Percentiles rank a stretch among this genome's conserved stretches.
Evolutionary conservation across 2,329 filamentous ascomycete genomes (phyloP).

Genomic region (Alternaria gaisen): DNA sequence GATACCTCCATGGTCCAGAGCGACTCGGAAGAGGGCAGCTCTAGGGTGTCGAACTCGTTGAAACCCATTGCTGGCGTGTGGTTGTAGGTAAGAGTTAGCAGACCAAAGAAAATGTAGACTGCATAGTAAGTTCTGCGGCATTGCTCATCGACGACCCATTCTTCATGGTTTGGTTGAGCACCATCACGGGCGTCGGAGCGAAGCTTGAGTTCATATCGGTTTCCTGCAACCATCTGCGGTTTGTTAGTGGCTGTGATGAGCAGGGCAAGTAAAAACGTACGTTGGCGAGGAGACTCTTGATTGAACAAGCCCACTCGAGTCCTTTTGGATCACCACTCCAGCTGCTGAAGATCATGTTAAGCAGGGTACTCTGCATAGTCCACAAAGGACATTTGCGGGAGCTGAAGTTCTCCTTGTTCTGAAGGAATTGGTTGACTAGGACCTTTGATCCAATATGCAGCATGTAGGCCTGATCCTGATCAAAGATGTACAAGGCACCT

Average conservation of each 20-base stretch:
- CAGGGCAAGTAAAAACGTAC: neutral
- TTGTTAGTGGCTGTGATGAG: neutral
- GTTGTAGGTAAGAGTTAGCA: slow-evolving; percentile 95
- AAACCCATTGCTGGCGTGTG: slow-evolving; percentile 98
- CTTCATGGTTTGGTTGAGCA: slow-evolving; percentile 76
- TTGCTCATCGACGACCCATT: slow-evolving; percentile 97
- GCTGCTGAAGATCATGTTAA: slow-evolving; percentile 99
- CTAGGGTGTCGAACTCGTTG: slow-evolving; percentile 94
- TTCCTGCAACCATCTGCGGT: slow-evolving; percentile 85
- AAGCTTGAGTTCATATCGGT: slow-evolving; percentile 94
- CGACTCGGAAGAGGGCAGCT: slow-evolving; percentile 91
- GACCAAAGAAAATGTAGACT: slow-evolving; percentile 98
- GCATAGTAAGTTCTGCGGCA: slow-evolving; percentile 97
- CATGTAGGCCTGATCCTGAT: slow-evolving; percentile 96
- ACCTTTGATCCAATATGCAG: slow-evolving; percentile 98
- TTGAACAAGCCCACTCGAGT: slow-evolving; percentile 97
- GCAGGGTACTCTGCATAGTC: slow-evolving; percentile 95
- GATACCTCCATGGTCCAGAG: slow-evolving; percentile 87
- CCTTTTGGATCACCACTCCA: slow-evolving; percentile 99
- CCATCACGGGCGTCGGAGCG: slow-evolving; percentile 87
- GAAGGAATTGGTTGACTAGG: slow-evolving; percentile 93
- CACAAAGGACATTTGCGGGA: slow-evolving; percentile 96
- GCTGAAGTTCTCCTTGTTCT: slow-evolving; percentile 99
- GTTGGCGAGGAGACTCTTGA: slow-evolving; percentile 96
- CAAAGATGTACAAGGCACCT: slow-evolving; percentile 94